Percentiles rank a stretch among this genome's conserved stretches.
Evolutionary conservation across 495 filamentous ascomycete species (phyloP).

Genomic region (Parachaetomium inaequale): DNA sequence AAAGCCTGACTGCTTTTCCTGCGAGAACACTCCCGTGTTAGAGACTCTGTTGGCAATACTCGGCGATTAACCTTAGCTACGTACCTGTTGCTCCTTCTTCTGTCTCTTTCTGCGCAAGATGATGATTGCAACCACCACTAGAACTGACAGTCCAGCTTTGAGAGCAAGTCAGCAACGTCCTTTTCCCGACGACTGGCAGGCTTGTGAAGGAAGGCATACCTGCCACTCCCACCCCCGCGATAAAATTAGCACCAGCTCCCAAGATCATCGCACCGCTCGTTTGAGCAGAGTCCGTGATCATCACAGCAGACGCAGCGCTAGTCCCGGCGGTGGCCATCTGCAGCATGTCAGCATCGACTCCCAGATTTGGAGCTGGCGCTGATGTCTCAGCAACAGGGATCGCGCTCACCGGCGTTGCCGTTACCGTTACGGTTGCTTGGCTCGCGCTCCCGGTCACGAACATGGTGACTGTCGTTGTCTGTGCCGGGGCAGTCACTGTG

Average conservation of each 20-base stretch:
- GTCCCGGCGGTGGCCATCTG: neutral
- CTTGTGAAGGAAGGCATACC: neutral
- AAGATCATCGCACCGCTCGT: neutral
- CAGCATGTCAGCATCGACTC: neutral
- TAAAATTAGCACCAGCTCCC: neutral
- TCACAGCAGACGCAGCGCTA: neutral
- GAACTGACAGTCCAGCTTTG: neutral
- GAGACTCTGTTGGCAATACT: neutral
- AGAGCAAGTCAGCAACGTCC: neutral
- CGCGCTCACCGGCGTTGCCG: neutral
- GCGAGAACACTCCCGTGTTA: neutral
- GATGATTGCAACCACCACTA: neutral
- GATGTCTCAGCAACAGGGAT: neutral
- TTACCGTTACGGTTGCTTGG: neutral
- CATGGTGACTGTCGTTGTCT: neutral
- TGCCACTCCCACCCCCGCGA: neutral
- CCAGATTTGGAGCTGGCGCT: neutral
- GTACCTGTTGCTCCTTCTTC: neutral
- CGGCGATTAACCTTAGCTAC: neutral
- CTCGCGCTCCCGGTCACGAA: neutral
- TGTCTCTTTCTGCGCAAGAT: neutral
- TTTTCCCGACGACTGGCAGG: neutral
- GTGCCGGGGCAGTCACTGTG: neutral
- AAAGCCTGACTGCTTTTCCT: neutral
- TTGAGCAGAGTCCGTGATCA: neutral